Conservation (phyloP, 192 early-diverging fungal genomes). For the Backusella macrospora region DNA sequence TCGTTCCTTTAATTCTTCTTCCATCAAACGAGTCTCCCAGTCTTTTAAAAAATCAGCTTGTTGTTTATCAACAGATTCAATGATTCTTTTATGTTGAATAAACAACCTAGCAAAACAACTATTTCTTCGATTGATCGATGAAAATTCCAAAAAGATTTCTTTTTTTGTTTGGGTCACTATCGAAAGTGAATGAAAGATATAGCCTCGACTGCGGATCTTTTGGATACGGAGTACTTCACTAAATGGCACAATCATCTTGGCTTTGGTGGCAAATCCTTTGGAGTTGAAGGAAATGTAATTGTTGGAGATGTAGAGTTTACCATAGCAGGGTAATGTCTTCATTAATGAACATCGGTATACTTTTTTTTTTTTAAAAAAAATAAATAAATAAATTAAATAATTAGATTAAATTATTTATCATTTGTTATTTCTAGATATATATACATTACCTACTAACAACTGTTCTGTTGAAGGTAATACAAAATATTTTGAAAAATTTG, state of each 20-base stretch:
- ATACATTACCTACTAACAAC: constrained; percentile 48
- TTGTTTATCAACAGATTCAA: not conserved
- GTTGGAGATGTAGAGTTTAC: constrained; percentile 62
- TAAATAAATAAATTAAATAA: too few species aligned
- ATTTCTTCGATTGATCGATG: constrained; percentile 45
- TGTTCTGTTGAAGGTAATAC: constrained; percentile 57
- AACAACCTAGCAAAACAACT: constrained; percentile 45
- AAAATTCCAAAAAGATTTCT: constrained; percentile 66
- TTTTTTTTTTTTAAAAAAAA: too few species aligned
- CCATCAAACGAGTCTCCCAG: constrained; percentile 17
- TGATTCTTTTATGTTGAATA: constrained; percentile 19
- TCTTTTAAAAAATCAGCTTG: not conserved
- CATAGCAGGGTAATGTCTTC: constrained; percentile 57
- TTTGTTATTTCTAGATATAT: not conserved
- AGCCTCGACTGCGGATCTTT: constrained; percentile 44
- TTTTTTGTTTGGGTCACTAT: constrained; percentile 50
- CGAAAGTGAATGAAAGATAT: constrained; percentile 49
- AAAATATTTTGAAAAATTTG: constrained; percentile 55
- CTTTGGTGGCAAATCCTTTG: constrained; percentile 50
- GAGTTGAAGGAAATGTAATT: constrained; percentile 68
- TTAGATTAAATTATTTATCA: not conserved
- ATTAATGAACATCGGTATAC: constrained; percentile 55
- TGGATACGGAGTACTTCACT: constrained; percentile 50
- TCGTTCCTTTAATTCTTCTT: not conserved
- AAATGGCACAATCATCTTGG: constrained; percentile 61